These are phyloP conservation scores for Trichoderma koningiopsis DNA, from an alignment of 2,329 filamentous ascomycete genomes.

Conservation along the genomic window DNA sequence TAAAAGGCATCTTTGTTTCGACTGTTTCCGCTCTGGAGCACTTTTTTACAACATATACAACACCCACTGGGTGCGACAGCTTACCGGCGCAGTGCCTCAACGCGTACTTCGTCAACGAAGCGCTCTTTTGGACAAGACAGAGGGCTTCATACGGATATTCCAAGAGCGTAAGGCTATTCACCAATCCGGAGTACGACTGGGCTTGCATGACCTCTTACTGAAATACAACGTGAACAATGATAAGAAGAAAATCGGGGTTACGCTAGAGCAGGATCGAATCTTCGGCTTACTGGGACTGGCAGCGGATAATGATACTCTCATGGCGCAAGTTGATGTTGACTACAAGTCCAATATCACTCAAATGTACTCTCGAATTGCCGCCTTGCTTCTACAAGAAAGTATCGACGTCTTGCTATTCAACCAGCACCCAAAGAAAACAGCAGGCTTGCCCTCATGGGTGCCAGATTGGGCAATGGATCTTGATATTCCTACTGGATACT, in stretches of 20 bases:
- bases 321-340: slow-evolving; percentile 24
- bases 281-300: slow-evolving; percentile 39
- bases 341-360: slow-evolving; percentile 24
- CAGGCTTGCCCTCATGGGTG: slow-evolving; percentile 38
- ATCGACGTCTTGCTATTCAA: slow-evolving; percentile 37
- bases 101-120: slow-evolving; percentile 28
- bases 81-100: slow-evolving; percentile 22
- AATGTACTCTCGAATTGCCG: slow-evolving; percentile 31
- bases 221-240: slow-evolving; percentile 37
- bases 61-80: slow-evolving; percentile 33
- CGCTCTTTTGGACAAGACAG: slow-evolving; percentile 31
- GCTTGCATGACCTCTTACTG: slow-evolving; percentile 35
- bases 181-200: slow-evolving; percentile 17
- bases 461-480: slow-evolving; percentile 41
- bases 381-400: slow-evolving; percentile 31
- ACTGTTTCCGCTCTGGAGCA: slow-evolving; percentile 32
- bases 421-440: slow-evolving; percentile 33
- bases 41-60: slow-evolving; percentile 39
- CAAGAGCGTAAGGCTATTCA: slow-evolving; percentile 39
- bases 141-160: slow-evolving; percentile 33
- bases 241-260: slow-evolving; percentile 33
- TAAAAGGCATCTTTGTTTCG: slow-evolving; percentile 31
- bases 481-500: slow-evolving; percentile 33
- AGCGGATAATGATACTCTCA: slow-evolving; percentile 29
- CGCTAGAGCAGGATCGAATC: slow-evolving; percentile 37